phyloP scores from a whole-genome alignment of 371 early-diverging fungal genomes.

The Umbelopsis sp. region DNA sequence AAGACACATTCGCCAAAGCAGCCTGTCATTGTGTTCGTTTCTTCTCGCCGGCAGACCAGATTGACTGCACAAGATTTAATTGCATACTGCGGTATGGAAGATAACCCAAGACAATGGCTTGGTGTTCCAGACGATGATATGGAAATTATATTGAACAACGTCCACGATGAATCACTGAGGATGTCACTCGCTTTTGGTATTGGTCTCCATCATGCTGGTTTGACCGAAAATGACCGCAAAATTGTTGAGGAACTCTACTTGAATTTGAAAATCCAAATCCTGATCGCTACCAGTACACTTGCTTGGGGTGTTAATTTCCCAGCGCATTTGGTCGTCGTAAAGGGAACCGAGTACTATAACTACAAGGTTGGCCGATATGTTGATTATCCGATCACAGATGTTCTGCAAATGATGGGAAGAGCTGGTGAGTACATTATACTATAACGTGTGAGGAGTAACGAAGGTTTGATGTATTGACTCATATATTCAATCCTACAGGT shows the following conservation, averaged over 20 bases:
- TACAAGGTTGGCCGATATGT: conserved; percentile 86
- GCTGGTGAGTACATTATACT: conserved; percentile 62
- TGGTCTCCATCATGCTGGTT: conserved; percentile 98
- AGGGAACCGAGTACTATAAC: conserved; percentile 98
- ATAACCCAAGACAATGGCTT: conserved; percentile 89
- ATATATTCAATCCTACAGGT: conserved; percentile 29
- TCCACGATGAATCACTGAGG: conserved; percentile 81
- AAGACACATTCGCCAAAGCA: conserved; percentile 89
- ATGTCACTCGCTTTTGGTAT: conserved; percentile 93
- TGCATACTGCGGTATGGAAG: conserved; percentile 88
- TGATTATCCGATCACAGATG: conserved; percentile 94
- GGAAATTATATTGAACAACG: conserved; percentile 64
- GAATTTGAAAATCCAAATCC: conserved; percentile 90
- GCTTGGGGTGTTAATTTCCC: conserved; percentile 99
- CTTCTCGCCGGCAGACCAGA: conserved; percentile 94
- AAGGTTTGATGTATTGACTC: too few species aligned
- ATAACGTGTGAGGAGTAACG: too few species aligned
- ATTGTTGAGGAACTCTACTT: conserved; percentile 95
- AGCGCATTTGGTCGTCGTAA: conserved; percentile 97
- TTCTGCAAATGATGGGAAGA: conserved; percentile 99
- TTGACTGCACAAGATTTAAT: conserved; percentile 94
- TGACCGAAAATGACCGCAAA: conserved; percentile 86
- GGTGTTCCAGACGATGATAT: conserved; percentile 85
- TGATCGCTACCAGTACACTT: conserved; percentile 97
- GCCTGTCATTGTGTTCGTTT: conserved; percentile 97